Conservation (phyloP, 441 rosid genomes). For the Gossypium trilobum region DNA sequence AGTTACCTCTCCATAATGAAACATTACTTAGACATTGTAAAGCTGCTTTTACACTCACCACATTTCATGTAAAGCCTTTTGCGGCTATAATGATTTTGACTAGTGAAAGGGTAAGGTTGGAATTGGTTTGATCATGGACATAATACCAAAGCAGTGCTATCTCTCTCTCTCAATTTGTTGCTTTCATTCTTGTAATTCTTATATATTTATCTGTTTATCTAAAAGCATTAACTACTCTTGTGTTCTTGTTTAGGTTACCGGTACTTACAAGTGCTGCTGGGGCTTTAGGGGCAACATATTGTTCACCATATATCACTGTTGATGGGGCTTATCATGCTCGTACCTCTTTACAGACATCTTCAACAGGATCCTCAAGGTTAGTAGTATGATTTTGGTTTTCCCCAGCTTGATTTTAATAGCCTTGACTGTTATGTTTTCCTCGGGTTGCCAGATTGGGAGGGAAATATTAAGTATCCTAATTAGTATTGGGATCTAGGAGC, state of each 20-base stretch:
- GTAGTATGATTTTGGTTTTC: background rate
- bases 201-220: background rate
- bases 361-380: slow-evolving; percentile 60
- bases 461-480: background rate
- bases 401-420: background rate
- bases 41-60: background rate
- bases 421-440: background rate
- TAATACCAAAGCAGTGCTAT: background rate
- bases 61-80: background rate
- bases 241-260: slow-evolving; percentile 56
- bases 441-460: background rate
- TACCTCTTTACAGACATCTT: slow-evolving; percentile 46
- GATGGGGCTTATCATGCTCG: slow-evolving; percentile 66
- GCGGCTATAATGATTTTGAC: background rate
- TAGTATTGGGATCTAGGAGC: background rate
- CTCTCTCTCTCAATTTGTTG: background rate
- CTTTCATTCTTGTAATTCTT: background rate
- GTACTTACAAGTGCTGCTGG: slow-evolving; percentile 75
- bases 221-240: background rate
- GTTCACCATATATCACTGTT: slow-evolving; percentile 64
- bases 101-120: background rate
- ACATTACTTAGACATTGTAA: background rate
- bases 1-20: background rate
- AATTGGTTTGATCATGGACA: background rate
- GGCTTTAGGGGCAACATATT: slow-evolving; percentile 66